Evolutionary conservation across 345 rosid species (phyloP), one percentile per base, ranked within the genome.

Genomic region (Moricandia arvensis): DNA sequence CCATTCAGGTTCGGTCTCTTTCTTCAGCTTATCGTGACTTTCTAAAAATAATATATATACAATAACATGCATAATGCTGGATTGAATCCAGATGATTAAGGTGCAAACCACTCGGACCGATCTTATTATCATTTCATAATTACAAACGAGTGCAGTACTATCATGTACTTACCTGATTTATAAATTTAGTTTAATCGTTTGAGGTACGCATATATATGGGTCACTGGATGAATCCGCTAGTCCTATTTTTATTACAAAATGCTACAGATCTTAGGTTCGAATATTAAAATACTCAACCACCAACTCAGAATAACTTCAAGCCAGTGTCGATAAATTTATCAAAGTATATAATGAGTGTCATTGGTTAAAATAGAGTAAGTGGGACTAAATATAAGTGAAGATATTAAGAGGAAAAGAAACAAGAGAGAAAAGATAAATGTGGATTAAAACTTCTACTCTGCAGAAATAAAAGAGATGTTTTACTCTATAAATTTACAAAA

Each of bases 1-100:
- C 80, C 41, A 76, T 76, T 63, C 80, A 76, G 80, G 80, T 76
- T 70, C 27, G 7, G 0, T 1, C 45, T 37, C 24, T 41, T 17
- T 9, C 10, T 35, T 59, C n/a, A 55, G 60, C 60, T 29, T 27
- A 3, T 62, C 2, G 15, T 13, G 11, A 8, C 18, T 7, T 7
- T 26, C 29, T 45, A 26, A 26, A 18, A 7, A 49, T 47, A 15
- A 6, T 47, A 16, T 49, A 49, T 16, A 9, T 6, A 47, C 57
- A 49, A 6, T 6, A n/a, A 16, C 57, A 49, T 49, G 57, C 57
- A 49, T 15, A 49, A 17, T 49, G 24, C 24, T 49, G 57, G 57
- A 47, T 47, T 15, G 54, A 47, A 47, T 47, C 8, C 18, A 61
- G 4, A 60, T 33, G 10, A 60, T 31, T 33, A 60, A 15, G 17